Base-by-base conservation (phyloP, 495 filamentous ascomycete genomes). In the Xylaria flabelliformis region DNA sequence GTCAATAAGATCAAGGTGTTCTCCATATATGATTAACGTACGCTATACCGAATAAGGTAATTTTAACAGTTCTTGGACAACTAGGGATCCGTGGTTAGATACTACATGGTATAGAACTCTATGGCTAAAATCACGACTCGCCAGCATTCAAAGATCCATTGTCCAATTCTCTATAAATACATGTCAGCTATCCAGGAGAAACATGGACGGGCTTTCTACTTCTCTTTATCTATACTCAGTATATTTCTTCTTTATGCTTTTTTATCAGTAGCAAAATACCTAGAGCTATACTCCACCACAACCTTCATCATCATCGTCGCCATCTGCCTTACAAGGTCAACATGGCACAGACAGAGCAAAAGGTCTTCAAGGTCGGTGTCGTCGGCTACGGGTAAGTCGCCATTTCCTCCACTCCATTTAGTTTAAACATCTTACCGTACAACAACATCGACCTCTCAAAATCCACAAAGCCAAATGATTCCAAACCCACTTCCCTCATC, bases 351-450 rank as follows among this genome's bases (percentile, higher is more conserved):
- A 39, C 71, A 24, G 72, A 48, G 7, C 55, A 75, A 42, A 72
- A 73, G 67, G 82, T 77, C 12, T 83, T 83, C 79, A 87, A 88
- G 44, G 86, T 88, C 48, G 86, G 86, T 32, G 79, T 89, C 29
- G 78, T 89, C 19, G 87, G 87, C 65, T 89, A 88, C 75, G 87
- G 87, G 86, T 84, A 80, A 76, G 83, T 68, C 56, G 9, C 24
- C n/a, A 58, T 65, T 12, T 26, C 13, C 29, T 15, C 62, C 46
- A 32, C 7, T 42, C 12, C 29, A 39, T 6, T 39, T 8, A 3
- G 34, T 36, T 36, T 36, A 3, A 36, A 36, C 6, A 36, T 36
- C 34, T 36, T 36, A 3, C 34, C 34, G 34, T 48, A 29, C 13
- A 26, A 29, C 13, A 26, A 44, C 36, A 2, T 42, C 19, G 42